These are phyloP conservation scores for Cornus suecica DNA, from an alignment of 148 eudicot genomes.

Conservation along the genomic window DNA sequence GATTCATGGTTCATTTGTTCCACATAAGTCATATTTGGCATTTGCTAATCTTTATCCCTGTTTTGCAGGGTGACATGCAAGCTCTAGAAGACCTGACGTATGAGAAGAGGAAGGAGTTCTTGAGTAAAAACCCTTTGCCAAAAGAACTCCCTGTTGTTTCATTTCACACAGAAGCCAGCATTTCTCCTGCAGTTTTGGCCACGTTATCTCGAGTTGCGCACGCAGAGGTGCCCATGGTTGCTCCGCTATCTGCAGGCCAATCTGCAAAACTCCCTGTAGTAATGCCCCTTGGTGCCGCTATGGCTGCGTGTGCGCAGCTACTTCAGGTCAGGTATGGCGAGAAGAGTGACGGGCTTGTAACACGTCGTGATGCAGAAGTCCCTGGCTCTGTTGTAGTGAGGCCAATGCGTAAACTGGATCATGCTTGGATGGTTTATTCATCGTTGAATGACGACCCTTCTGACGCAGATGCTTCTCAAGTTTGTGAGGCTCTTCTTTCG, in stretches of 20 bases:
- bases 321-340: slow-evolving; percentile 81
- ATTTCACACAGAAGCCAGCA: slow-evolving; percentile 78
- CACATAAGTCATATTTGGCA: slow-evolving; percentile 4
- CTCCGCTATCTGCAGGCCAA: slow-evolving; percentile 39
- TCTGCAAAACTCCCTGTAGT: slow-evolving; percentile 79
- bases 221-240: slow-evolving; percentile 68
- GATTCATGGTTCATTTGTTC: background rate
- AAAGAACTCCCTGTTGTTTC: slow-evolving; percentile 82
- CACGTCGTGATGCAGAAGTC: slow-evolving; percentile 94
- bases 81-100: slow-evolving; percentile 93
- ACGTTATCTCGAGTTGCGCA: slow-evolving; percentile 90
- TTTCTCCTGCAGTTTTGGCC: slow-evolving; percentile 87
- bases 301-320: slow-evolving; percentile 96
- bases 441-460: slow-evolving; percentile 63
- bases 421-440: slow-evolving; percentile 98
- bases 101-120: slow-evolving; percentile 68
- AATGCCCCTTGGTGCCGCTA: slow-evolving; percentile 87
- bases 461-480: slow-evolving; percentile 81
- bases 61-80: slow-evolving; percentile 86
- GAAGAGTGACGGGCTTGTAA: slow-evolving; percentile 95
- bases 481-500: slow-evolving; percentile 82
- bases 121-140: slow-evolving; percentile 68
- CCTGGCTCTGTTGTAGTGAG: slow-evolving; percentile 92
- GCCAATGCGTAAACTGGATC: slow-evolving; percentile 80
- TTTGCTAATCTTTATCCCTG: slow-evolving; percentile 11